Evolutionary conservation across 2,329 filamentous ascomycete genomes (phyloP), one percentile per base, ranked within the genome.

Genomic region (Diaporthe helianthi): DNA sequence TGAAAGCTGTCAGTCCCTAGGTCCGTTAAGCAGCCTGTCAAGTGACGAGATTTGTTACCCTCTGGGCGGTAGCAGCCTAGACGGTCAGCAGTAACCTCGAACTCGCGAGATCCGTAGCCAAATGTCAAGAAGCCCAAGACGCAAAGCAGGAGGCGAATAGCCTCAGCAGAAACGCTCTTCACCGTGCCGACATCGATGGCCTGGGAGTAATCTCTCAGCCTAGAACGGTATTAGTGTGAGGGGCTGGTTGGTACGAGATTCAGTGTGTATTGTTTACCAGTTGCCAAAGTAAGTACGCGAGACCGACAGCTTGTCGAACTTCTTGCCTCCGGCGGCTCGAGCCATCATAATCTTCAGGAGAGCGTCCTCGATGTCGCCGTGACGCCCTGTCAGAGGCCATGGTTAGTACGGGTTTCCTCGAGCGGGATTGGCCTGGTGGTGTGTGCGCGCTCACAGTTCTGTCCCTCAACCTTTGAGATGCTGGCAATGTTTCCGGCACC

Each of bases 251-350:
- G 29, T 36, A 33, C 10, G 33, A 22, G 10, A 26, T 9, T 33
- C 5, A 46, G 4, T 24, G 6, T 24, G 12, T 12, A 2, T n/a
- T 4, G 1, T 19, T 63, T 49, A 63, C 94, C 94, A 97, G 83
- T 97, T 98, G 73, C 94, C 94, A 83, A 98, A 98, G 83, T 98
- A 98, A 72, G 97, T 92, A 71, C 94, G 89, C 73, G 94, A 92
- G 72, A 97, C 92, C 77, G 90, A 92, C 76, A 97, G 88, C 83
- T 96, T 96, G 83, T 87, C 89, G 81, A 97, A 97, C 77, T 94
- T 97, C 84, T 94, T 94, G 65, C 84, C 83, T 73, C 83, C 83
- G 71, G 84, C 79, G 74, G 82, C 83, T 55, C 79, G 81, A 64
- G 85, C 85, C 81, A 86, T 85, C 55, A 90, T 81, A 33, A 97